Conservation (phyloP, 164 flowering plant genomes). For the Hamamelis virginiana region DNA sequence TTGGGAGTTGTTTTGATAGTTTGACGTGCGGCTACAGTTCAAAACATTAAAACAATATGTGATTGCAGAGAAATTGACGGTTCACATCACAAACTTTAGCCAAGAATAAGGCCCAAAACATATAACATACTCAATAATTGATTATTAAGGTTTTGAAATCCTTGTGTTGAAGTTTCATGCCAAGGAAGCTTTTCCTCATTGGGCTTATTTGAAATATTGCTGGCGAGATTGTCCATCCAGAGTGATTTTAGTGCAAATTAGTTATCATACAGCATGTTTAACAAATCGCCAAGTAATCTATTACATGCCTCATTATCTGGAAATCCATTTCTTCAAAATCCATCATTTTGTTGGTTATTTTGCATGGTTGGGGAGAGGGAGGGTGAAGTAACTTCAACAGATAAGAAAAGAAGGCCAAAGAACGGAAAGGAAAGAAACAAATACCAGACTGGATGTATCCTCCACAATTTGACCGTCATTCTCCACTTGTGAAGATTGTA, state of each 20-base stretch:
- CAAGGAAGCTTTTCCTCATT: no score
- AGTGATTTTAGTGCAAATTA: no score
- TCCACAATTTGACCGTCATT: constrained; percentile 35
- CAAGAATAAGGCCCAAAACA: not conserved
- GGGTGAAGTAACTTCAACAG: not conserved
- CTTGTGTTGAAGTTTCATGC: no score
- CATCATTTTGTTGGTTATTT: not conserved
- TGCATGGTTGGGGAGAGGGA: not conserved
- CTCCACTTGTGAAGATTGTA: constrained; percentile 25
- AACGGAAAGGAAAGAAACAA: not conserved
- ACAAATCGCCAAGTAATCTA: not conserved
- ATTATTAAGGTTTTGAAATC: no score
- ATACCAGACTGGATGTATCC: constrained; percentile 87
- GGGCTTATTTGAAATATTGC: no score
- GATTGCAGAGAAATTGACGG: no score
- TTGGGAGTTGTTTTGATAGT: no score
- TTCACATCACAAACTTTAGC: not conserved
- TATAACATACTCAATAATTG: not conserved
- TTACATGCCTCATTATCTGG: not conserved
- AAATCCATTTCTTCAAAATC: not conserved
- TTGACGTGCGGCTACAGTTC: no score
- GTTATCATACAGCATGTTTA: not conserved
- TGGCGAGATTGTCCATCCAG: no score
- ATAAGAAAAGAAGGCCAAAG: not conserved
- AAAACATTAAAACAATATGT: no score